Evolutionary conservation across 768 basidiomycete species (phyloP).

Genomic region (Pleurotus salmoneostramineus): DNA sequence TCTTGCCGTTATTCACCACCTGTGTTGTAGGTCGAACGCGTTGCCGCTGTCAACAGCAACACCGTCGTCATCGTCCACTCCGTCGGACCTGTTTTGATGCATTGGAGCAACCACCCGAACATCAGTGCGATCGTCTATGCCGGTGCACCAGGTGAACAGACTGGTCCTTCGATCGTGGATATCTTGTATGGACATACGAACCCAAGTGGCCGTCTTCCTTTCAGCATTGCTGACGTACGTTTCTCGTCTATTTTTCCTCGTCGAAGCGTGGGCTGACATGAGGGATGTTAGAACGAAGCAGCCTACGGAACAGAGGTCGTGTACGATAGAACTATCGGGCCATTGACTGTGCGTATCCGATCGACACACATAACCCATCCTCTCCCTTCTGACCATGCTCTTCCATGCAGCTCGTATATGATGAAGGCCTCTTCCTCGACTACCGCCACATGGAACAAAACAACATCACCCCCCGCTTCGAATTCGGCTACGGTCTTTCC

Average conservation of each 20-base stretch:
- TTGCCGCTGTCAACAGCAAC: constrained; percentile 34
- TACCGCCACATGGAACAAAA: constrained; percentile 70
- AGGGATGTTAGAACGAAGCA: neutral
- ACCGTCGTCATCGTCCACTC: constrained; percentile 69
- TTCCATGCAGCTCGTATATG: neutral
- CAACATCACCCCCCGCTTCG: constrained; percentile 11
- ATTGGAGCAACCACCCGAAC: constrained; percentile 72
- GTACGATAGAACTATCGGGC: neutral
- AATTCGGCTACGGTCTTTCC: constrained; percentile 23
- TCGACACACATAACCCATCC: neutral
- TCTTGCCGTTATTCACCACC: constrained; percentile 32
- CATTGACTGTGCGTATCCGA: constrained; percentile 15
- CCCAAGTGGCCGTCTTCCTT: constrained; percentile 61
- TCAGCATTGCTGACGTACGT: constrained; percentile 60
- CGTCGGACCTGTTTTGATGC: constrained; percentile 53
- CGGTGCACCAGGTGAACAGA: constrained; percentile 62
- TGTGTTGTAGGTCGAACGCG: neutral
- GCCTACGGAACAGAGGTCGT: constrained; percentile 2
- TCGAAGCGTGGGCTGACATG: neutral
- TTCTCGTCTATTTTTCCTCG: neutral
- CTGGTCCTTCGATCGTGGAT: constrained; percentile 65
- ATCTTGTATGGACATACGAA: constrained; percentile 69
- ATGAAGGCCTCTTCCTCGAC: constrained; percentile 53
- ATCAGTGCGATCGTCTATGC: constrained; percentile 70
- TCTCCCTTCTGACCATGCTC: neutral